Evolutionary conservation across 495 filamentous ascomycete genomes (phyloP).

Genomic region (Hapsidospora chrysogenum): DNA sequence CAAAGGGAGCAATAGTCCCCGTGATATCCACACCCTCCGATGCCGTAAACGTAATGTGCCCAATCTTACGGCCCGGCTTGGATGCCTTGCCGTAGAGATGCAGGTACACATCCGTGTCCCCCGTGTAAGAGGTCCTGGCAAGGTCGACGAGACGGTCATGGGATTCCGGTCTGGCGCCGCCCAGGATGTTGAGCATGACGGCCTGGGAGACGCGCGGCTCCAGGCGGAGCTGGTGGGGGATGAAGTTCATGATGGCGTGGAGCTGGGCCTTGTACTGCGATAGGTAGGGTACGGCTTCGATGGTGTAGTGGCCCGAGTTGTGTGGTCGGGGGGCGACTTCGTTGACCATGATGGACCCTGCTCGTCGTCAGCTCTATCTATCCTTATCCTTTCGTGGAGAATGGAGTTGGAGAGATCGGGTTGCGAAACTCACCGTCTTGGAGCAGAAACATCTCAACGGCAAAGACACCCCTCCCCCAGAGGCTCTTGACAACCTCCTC

Average conservation of each 20-base stretch:
- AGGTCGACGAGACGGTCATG: slow-evolving; percentile 50
- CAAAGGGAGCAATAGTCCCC: slow-evolving; percentile 47
- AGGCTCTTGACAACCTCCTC: slow-evolving; percentile 62
- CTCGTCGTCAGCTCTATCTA: neutral
- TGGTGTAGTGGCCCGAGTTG: slow-evolving; percentile 95
- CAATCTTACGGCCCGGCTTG: slow-evolving; percentile 83
- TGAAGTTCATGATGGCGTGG: slow-evolving; percentile 62
- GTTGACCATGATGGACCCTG: slow-evolving; percentile 55
- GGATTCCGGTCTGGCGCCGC: slow-evolving; percentile 49
- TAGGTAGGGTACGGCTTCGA: slow-evolving; percentile 69
- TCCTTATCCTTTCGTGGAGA: no score
- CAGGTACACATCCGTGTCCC: slow-evolving; percentile 30
- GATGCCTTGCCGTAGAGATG: slow-evolving; percentile 90
- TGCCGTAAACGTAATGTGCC: slow-evolving; percentile 63
- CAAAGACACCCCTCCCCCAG: slow-evolving; percentile 83
- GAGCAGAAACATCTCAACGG: slow-evolving; percentile 93
- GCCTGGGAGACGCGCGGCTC: slow-evolving; percentile 40
- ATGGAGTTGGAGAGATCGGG: neutral
- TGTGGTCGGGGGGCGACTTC: slow-evolving; percentile 66
- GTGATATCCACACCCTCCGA: slow-evolving; percentile 12
- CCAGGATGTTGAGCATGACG: slow-evolving; percentile 96
- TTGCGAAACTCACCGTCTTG: slow-evolving; percentile 37
- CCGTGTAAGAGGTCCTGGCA: slow-evolving; percentile 43
- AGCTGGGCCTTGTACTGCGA: slow-evolving; percentile 91
- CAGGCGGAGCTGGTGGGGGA: slow-evolving; percentile 46